Base-by-base conservation (phyloP, 2,329 filamentous ascomycete species). In the Eutypella sp. region DNA sequence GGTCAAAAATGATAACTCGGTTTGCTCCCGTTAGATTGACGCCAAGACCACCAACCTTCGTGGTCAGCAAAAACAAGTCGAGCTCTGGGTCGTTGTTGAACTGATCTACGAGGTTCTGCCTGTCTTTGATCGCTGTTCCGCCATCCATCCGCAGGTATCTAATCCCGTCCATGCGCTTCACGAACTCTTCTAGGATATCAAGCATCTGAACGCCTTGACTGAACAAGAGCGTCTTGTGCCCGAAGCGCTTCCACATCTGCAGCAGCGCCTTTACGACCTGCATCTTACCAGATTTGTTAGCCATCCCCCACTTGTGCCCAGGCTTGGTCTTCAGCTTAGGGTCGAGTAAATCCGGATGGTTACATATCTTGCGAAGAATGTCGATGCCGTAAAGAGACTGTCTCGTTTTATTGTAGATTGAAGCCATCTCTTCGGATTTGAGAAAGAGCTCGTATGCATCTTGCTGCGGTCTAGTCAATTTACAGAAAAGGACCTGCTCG, bases 1-100 rank as follows among this genome's bases (percentile, higher is more conserved):
- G 95, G 59, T 99, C 95, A 61, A 93, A 99, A 45, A 99, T 97
- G 61, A 99, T 96, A 52, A 99, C 92, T 27, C 93, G 83, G 62
- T 96, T 89, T 5, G 93, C 93, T 7, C 93, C 93, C 0, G 93
- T 99, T 19, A 99, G 72, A 55, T 99, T 99, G 40, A 96, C 86
- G 5, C 93, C 93, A 13, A 99, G 73, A 1, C 93, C 93, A 39
- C 93, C 93, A 16, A 96, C 95, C 62, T 95, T 95, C 1, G 95
- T 99, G 0, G 93, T 97, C 45, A 99, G 77, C 2, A 99, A 74
- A 60, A 99, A 99, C 1, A 99, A 82, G 57, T 96, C 83, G 5
- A 96, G 71, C 33, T 84, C 70, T 0, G 86, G 82, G 41, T 88
- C 79, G 13, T 81, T 85, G 63, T 99, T 99, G 74, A 99, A 99